phyloP scores from a whole-genome alignment of 257 asterid genomes.

The Solanum bulbocastanum region DNA sequence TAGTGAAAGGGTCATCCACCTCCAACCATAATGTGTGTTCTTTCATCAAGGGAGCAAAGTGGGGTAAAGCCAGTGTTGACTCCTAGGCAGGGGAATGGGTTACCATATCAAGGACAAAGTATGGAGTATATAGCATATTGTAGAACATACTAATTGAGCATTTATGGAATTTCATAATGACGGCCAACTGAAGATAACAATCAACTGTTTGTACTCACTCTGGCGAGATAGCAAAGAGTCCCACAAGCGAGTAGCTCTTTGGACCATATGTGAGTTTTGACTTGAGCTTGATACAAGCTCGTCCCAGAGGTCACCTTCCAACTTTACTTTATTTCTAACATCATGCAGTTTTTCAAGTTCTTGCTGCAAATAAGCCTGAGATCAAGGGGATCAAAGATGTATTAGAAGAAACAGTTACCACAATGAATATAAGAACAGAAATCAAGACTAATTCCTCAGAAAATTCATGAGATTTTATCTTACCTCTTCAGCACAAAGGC shows the following conservation, averaged over 20 bases:
- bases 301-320: slow-evolving; percentile 97
- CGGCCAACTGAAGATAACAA: neutral
- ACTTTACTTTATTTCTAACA: slow-evolving; percentile 82
- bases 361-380: slow-evolving; percentile 94
- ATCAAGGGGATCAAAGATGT: slow-evolving; percentile 12
- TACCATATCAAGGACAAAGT: neutral
- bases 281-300: slow-evolving; percentile 98
- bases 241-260: slow-evolving; percentile 96
- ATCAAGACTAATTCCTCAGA: neutral
- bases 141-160: neutral
- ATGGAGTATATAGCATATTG: neutral
- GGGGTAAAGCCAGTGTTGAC: neutral
- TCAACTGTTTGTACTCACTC: slow-evolving; percentile 39
- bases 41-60: neutral
- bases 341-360: slow-evolving; percentile 96
- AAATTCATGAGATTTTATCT: neutral
- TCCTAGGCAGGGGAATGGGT: neutral
- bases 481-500: slow-evolving; percentile 98
- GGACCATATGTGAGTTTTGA: slow-evolving; percentile 97
- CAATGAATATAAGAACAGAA: neutral
- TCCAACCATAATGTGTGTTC: neutral
- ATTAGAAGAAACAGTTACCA: neutral
- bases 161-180: neutral
- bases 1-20: neutral
- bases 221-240: slow-evolving; percentile 91